phyloP scores from a whole-genome alignment of 768 basidiomycete species.

The Leccinum ochraceum region DNA sequence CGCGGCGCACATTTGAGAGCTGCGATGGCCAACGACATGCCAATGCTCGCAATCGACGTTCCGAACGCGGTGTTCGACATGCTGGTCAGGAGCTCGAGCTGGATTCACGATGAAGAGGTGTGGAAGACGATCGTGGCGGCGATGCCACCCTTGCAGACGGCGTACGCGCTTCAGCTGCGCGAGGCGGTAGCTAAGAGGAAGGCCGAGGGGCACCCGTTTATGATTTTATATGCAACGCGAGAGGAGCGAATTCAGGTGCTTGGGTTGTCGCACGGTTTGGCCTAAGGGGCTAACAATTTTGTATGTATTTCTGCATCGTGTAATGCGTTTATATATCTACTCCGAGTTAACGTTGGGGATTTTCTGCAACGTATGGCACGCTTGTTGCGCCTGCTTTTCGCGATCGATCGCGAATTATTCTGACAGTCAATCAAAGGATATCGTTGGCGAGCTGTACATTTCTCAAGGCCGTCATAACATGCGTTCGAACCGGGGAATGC shows the following conservation, averaged over 20 bases:
- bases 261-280: slow-evolving; percentile 31
- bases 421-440: slow-evolving; percentile 45
- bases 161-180: slow-evolving; percentile 62
- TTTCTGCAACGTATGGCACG: too few species aligned
- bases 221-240: slow-evolving; percentile 65
- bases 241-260: slow-evolving; percentile 72
- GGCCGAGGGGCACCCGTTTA: slow-evolving; percentile 59
- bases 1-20: slow-evolving; percentile 56
- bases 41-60: slow-evolving; percentile 75
- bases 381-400: slow-evolving; percentile 11
- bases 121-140: slow-evolving; percentile 61
- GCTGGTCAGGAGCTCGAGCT: slow-evolving; percentile 55
- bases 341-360: too few species aligned
- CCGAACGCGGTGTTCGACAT: slow-evolving; percentile 58
- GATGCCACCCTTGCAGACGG: slow-evolving; percentile 58
- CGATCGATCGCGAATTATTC: slow-evolving; percentile 6
- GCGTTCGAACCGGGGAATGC: slow-evolving; percentile 78
- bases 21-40: slow-evolving; percentile 59
- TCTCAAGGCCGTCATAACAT: slow-evolving; percentile 67
- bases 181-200: slow-evolving; percentile 65
- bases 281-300: neutral
- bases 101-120: slow-evolving; percentile 75
- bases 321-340: neutral
- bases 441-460: slow-evolving; percentile 63
- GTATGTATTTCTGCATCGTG: neutral